A percentile compares a stretch with the other conserved stretches of the same genome.
Evolutionary conservation across 441 rosid genomes (phyloP).

Genomic region (Populus hybrid): DNA sequence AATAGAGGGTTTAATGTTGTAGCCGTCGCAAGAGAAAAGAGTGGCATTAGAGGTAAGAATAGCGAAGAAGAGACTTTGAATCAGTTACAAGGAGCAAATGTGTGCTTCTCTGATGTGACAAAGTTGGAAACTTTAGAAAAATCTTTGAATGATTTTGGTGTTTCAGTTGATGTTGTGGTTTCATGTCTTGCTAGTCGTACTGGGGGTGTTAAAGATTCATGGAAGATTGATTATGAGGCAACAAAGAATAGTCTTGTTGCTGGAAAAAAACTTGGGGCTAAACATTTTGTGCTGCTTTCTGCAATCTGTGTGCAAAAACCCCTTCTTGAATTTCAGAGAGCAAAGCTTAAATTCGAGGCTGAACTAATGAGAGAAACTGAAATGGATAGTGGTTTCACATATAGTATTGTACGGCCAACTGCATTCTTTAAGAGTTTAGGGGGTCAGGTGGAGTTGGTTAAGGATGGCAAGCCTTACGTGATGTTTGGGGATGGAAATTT

Average conservation of each 20-base stretch:
- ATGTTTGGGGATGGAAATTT: slow-evolving; percentile 94
- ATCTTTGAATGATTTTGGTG: slow-evolving; percentile 42
- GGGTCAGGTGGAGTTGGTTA: slow-evolving; percentile 85
- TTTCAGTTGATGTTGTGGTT: slow-evolving; percentile 71
- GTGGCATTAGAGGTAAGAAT: slow-evolving; percentile 67
- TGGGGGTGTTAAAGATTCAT: slow-evolving; percentile 87
- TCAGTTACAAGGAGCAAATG: slow-evolving; percentile 60
- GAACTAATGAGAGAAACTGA: slow-evolving; percentile 51
- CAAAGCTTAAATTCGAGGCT: slow-evolving; percentile 72
- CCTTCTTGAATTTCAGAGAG: slow-evolving; percentile 73
- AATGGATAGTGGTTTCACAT: slow-evolving; percentile 45
- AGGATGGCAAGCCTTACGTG: slow-evolving; percentile 93
- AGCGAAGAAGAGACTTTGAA: slow-evolving; percentile 57
- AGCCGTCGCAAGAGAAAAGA: slow-evolving; percentile 76
- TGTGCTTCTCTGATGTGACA: slow-evolving; percentile 86
- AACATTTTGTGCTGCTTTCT: slow-evolving; percentile 77
- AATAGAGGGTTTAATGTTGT: slow-evolving; percentile 77
- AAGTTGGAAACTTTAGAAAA: slow-evolving; percentile 46
- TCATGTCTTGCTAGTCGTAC: slow-evolving; percentile 88
- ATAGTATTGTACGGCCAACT: slow-evolving; percentile 85
- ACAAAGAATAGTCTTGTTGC: slow-evolving; percentile 81
- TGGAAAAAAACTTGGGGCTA: slow-evolving; percentile 69
- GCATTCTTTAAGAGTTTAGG: slow-evolving; percentile 93
- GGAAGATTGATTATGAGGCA: slow-evolving; percentile 92
- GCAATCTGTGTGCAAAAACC: slow-evolving; percentile 91